A percentile compares a stretch with the other conserved stretches of the same genome.
These are phyloP conservation scores for Carpinus viminea DNA, from an alignment of 306 rosid genomes.

Conservation along the genomic window DNA sequence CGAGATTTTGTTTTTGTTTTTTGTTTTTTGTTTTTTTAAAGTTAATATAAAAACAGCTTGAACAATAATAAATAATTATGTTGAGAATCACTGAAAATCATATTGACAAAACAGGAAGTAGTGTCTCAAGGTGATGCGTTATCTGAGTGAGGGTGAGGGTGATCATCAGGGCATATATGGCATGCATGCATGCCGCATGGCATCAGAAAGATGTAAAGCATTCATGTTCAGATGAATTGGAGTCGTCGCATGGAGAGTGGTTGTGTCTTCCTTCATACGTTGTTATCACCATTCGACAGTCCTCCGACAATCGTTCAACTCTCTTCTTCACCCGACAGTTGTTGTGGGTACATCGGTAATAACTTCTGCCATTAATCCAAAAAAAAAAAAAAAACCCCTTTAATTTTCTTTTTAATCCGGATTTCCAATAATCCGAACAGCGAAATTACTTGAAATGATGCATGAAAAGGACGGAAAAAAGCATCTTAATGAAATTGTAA, in stretches of 20 bases:
- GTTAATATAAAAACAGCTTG: neutral
- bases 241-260: constrained; percentile 89
- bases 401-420: too few relatives aligned
- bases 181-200: too few relatives aligned
- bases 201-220: constrained; percentile 70
- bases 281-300: constrained; percentile 96
- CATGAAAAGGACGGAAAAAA: too few relatives aligned
- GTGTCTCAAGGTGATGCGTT: neutral
- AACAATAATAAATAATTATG: neutral
- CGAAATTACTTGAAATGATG: too few relatives aligned
- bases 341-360: constrained; percentile 90
- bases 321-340: constrained; percentile 97
- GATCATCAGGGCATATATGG: too few relatives aligned
- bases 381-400: neutral
- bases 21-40: neutral
- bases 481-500: too few relatives aligned
- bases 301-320: constrained; percentile 91
- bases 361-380: constrained; percentile 57
- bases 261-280: constrained; percentile 99
- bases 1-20: too few relatives aligned
- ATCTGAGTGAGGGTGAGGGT: too few relatives aligned
- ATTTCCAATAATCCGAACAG: too few relatives aligned
- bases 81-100: neutral
- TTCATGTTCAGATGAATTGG: constrained; percentile 89
- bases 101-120: neutral